Evolutionary conservation across 345 rosid species (phyloP), one percentile per base, ranked within the genome.

Genomic region (Corymbia maculata): DNA sequence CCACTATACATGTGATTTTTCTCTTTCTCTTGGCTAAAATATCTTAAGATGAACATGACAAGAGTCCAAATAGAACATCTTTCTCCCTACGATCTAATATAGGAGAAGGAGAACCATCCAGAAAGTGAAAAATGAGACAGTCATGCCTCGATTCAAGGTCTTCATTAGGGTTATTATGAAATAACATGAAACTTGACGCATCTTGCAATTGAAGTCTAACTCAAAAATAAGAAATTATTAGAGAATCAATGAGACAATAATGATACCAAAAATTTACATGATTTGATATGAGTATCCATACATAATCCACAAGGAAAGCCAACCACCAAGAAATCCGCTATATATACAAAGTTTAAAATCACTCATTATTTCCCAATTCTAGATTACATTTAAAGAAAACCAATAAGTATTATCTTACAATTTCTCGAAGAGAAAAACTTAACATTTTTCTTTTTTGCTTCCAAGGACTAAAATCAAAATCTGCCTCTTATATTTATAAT

Each of bases 371-470:
- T 55, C 6, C 13, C 4, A 55, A 55, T 6, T 55, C 61, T 55
- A 55, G 21, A 55, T 22, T 55, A 55, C 28, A 55, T 22, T 55
- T 55, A 55, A 55, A 22, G 28, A 55, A 55, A 55, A 55, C 2
- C 1, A 1, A 0, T 1, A 1, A 55, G 1, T 15, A 22, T 16
- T 68, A 30, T 30, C 22, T 32, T 15, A 66, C 21, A 4, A 15
- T 66, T 9, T 66, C 6, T 30, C 8, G 11, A 4, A 13, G 42
- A 30, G 19, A 66, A 66, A 66, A 15, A 5, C 3, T 66, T 13
- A 14, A 30, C 5, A 66, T 2, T 66, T 14, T 30, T 66, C 1
- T 66, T 32, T 4, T 30, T 68, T 32, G 79, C 44, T 68, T 3
- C 32, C 16, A 13, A 6, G 22, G 12, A 6, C 10, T 30, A 9